phyloP scores from a whole-genome alignment of 768 basidiomycete genomes.

The Collybia nuda region DNA sequence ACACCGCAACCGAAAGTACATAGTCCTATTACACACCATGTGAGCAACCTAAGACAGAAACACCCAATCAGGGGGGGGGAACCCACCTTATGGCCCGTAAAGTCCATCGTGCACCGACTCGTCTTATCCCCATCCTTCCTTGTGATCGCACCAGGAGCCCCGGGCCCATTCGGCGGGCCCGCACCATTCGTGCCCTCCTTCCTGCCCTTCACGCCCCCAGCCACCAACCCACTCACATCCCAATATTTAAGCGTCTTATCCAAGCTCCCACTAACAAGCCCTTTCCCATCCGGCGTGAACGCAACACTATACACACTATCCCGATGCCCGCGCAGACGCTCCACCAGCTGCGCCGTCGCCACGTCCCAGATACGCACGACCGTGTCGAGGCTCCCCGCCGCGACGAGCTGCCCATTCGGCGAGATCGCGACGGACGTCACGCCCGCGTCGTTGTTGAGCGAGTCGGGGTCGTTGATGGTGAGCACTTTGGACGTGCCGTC shows the following conservation, averaged over 20 bases:
- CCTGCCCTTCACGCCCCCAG: slow-evolving; percentile 53
- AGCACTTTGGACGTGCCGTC: slow-evolving; percentile 39
- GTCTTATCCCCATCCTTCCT: slow-evolving; percentile 53
- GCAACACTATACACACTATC: slow-evolving; percentile 89
- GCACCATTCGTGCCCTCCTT: slow-evolving; percentile 43
- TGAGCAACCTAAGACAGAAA: no score
- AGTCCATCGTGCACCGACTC: slow-evolving; percentile 73
- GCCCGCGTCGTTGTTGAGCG: slow-evolving; percentile 48
- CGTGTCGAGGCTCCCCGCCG: slow-evolving; percentile 72
- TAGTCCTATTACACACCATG: slow-evolving; percentile 28
- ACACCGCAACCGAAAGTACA: slow-evolving; percentile 65
- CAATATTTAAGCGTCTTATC: slow-evolving; percentile 89
- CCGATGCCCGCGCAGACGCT: slow-evolving; percentile 73
- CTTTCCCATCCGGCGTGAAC: slow-evolving; percentile 91
- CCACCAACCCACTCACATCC: slow-evolving; percentile 79
- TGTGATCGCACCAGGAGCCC: slow-evolving; percentile 7
- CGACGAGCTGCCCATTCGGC: slow-evolving; percentile 66
- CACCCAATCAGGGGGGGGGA: no score
- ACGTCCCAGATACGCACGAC: slow-evolving; percentile 84
- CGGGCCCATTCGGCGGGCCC: slow-evolving; percentile 31
- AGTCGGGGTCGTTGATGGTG: slow-evolving; percentile 54
- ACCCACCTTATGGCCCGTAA: slow-evolving; percentile 88
- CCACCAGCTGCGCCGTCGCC: slow-evolving; percentile 62
- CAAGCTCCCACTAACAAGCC: slow-evolving; percentile 87
- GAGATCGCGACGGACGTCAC: slow-evolving; percentile 82